Base-by-base conservation (phyloP, 2,329 filamentous ascomycete species). In the Arthrobotrys megalospora region DNA sequence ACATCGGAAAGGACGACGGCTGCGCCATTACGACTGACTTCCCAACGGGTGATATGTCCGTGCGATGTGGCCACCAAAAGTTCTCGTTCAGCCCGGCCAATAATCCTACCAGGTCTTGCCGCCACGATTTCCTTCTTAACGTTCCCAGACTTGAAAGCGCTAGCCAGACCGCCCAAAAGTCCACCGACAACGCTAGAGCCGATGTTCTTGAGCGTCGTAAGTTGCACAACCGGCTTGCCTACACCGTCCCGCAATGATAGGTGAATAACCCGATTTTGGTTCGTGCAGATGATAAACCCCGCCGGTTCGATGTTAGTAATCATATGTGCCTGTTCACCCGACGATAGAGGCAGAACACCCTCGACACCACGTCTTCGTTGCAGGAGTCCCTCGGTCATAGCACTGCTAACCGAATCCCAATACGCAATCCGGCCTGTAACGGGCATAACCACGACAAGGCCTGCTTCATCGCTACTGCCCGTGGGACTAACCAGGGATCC, bases 161-260 rank as follows among this genome's bases (percentile, higher is more conserved):
- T 93, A 80, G 97, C 91, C 79, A 97, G 88, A 16, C 94, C 91
- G 65, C 89, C 87, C 4, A 86, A 86, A 14, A 86, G 83, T n/a
- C 83, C 85, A 32, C 75, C 75, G 24, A 78, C 75, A 10, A 78
- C 67, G 36, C 75, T 72, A 12, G 88, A 86, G 2, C 89, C 87
- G 28, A 88, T 85, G 68, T 87, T 88, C 60, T 90, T 91, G 66
- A 99, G 86, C 81, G 94, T 92, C 80, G 93, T 92, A 0, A 93
- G 90, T 11, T 90, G 90, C 63, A 99, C 91, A 48, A 89, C 89
- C 2, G 95, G 93, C 82, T 94, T 91, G 24, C 96, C 96, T 84
- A 97, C 93, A 50, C 90, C 87, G 84, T 99, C 95, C 82, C 94
- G 90, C 14, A 98, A 88, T 64, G 90, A 94, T 84, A 99, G 86